Evolutionary conservation across 164 flowering plant species (phyloP), one percentile per base, ranked within the genome.

Genomic region (Dillenia turbinata): DNA sequence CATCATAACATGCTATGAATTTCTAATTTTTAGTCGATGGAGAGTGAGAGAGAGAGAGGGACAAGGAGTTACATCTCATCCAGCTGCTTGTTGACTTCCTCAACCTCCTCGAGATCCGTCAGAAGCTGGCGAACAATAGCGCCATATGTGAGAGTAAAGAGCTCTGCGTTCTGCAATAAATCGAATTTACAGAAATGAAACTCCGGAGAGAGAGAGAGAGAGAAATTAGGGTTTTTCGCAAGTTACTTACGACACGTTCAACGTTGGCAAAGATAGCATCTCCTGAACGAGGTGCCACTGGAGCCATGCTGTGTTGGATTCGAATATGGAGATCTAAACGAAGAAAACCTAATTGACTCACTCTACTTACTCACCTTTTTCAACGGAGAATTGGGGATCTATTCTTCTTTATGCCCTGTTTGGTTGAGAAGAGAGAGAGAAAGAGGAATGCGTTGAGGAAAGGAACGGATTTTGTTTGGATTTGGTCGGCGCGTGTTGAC

Each of bases 21-120:
- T 33, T 33, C 40, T 5, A 33, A 33, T 33, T 6, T 33, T 33
- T 33, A 33, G 40, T 33, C 6, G 40, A 33, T 33, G 7, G 40
- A 33, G 7, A 33, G 40, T 4, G 40, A 33, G 40, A 33, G 33
- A 26, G 33, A 26, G 6, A 33, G 40, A 4, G 40, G 40, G 7
- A 33, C 40, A 5, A 7, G 6, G 40, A 33, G 40, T 33, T 83
- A 92, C 95, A 92, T 92, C 67, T 89, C 95, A 80, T 92, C 96
- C 10, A 92, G 96, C 76, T 90, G 98, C 67, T 93, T 90, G 77
- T 88, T 93, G 61, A 90, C 97, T 74, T 88, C 96, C 57, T 88
- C 98, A 10, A 90, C 96, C 71, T 90, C 97, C 68, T 93, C 98
- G 62, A 90, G 78, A 80, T 93, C 97, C 24, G 97, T 90, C 10